These are phyloP conservation scores for Rubroshorea leprosula DNA, from an alignment of 345 rosid species.

Conservation along the genomic window DNA sequence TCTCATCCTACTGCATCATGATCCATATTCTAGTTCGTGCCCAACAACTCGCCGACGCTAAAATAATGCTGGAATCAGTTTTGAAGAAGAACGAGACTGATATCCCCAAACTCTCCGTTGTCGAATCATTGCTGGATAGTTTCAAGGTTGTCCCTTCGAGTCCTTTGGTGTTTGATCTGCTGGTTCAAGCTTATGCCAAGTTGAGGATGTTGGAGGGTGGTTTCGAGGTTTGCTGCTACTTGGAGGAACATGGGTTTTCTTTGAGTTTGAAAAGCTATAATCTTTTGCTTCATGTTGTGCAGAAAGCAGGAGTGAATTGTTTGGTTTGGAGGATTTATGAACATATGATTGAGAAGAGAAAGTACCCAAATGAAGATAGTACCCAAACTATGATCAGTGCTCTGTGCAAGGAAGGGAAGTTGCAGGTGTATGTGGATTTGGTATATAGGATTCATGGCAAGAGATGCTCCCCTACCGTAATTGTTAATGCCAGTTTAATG, in stretches of 20 bases:
- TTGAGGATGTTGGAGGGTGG: conserved; percentile 47
- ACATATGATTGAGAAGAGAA: conserved; percentile 42
- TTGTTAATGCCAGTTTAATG: conserved; percentile 54
- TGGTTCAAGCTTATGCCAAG: conserved; percentile 66
- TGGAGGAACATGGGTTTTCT: conserved; percentile 46
- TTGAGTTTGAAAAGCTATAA: conserved; percentile 49
- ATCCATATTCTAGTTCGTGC: conserved; percentile 57
- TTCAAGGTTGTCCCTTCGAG: conserved; percentile 35
- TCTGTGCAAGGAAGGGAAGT: conserved; percentile 70
- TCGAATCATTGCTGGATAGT: conserved; percentile 44
- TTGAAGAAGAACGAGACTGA: conserved; percentile 23
- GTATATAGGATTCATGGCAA: conserved; percentile 60
- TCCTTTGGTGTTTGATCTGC: conserved; percentile 56
- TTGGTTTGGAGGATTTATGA: conserved; percentile 73
- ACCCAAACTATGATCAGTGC: conserved; percentile 42
- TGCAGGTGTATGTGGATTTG: conserved; percentile 40
- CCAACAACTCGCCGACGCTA: conserved; percentile 53
- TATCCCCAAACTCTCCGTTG: conserved; percentile 25
- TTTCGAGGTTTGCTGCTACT: conserved; percentile 45
- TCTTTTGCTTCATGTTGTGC: conserved; percentile 45
- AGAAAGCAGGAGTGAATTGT: conserved; percentile 42
- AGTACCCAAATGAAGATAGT: conserved; percentile 48
- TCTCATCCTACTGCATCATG: conserved; percentile 43
- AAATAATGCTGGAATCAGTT: conserved; percentile 51
- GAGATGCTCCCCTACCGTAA: conserved; percentile 58